Percentiles rank a stretch among this genome's conserved stretches.
Evolutionary conservation across 1,284 basidiomycete species (phyloP).

Genomic region (Vanrija humicola): DNA sequence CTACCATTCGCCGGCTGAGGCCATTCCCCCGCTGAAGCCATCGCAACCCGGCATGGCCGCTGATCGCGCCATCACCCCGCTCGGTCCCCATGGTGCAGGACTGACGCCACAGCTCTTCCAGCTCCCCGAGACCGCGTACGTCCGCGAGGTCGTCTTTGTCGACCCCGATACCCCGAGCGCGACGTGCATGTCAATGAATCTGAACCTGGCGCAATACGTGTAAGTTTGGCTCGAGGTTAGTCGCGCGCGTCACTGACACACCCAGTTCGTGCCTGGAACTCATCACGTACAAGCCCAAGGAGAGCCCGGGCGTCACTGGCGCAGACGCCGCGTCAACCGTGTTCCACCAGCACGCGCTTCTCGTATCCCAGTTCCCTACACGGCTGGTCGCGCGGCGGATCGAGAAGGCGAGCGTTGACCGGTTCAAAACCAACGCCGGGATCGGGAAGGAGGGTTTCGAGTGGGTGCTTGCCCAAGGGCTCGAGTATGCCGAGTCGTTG

Average conservation of each 20-base stretch:
- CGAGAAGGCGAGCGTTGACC: conserved; percentile 74
- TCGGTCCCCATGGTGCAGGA: no score
- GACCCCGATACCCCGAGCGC: conserved; percentile 65
- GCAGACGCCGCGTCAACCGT: conserved; percentile 22
- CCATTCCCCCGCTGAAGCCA: no score
- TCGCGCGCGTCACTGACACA: background rate
- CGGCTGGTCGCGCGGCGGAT: conserved; percentile 70
- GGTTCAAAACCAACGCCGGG: conserved; percentile 83
- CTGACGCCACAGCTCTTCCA: conserved; percentile 32
- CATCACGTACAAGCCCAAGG: conserved; percentile 73
- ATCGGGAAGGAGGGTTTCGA: conserved; percentile 81
- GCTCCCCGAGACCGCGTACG: conserved; percentile 74
- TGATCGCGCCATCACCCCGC: background rate
- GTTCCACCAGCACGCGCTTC: conserved; percentile 39
- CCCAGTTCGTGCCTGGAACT: conserved; percentile 61
- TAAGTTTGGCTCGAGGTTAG: conserved; percentile 24
- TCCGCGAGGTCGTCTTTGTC: conserved; percentile 87
- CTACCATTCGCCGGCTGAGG: no score
- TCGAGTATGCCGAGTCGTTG: conserved; percentile 4
- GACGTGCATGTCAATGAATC: conserved; percentile 82
- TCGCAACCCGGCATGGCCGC: background rate
- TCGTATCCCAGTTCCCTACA: conserved; percentile 63
- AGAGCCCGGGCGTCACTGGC: background rate
- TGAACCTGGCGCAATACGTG: conserved; percentile 71
- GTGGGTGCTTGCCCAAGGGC: conserved; percentile 59